Conservation (phyloP, 139 green algal genomes). For the Chlorella sp. region DNA sequence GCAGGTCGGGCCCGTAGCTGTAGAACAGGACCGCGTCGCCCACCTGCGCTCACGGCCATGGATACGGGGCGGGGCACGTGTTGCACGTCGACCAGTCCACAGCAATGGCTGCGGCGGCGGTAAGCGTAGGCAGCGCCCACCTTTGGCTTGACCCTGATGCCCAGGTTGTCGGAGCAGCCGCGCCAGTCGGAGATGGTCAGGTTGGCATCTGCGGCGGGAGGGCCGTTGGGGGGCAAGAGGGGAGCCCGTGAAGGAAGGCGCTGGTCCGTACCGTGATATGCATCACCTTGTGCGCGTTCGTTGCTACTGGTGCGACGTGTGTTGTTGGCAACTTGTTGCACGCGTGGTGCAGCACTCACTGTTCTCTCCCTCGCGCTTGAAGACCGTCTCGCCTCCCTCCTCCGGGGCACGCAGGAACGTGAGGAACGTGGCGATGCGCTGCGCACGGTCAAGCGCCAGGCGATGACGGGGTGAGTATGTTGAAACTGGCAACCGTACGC, state of each 20-base stretch:
- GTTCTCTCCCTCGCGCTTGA: slow-evolving; percentile 53
- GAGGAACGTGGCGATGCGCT: slow-evolving; percentile 72
- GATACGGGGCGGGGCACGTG: too few species aligned
- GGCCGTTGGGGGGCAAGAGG: background rate
- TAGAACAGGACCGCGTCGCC: slow-evolving; percentile 85
- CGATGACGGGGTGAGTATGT: too few species aligned
- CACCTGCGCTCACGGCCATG: too few species aligned
- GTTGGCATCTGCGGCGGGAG: background rate
- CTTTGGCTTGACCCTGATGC: slow-evolving; percentile 27
- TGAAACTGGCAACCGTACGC: too few species aligned
- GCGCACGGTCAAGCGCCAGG: too few species aligned
- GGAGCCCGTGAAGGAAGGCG: background rate
- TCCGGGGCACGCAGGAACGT: slow-evolving; percentile 66
- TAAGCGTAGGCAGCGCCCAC: too few species aligned
- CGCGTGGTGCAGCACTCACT: slow-evolving; percentile 36
- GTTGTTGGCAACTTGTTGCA: background rate
- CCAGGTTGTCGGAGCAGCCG: slow-evolving; percentile 7
- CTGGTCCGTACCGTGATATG: background rate
- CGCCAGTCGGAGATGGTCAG: slow-evolving; percentile 9
- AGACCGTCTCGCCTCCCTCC: slow-evolving; percentile 69
- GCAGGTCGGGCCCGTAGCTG: slow-evolving; percentile 26
- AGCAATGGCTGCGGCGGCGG: too few species aligned
- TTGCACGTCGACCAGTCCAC: too few species aligned
- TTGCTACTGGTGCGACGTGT: background rate
- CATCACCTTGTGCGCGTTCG: background rate